A percentile compares a stretch with the other conserved stretches of the same genome.
phyloP scores from a whole-genome alignment of 2,329 filamentous ascomycete genomes.

The Alternaria viburni region DNA sequence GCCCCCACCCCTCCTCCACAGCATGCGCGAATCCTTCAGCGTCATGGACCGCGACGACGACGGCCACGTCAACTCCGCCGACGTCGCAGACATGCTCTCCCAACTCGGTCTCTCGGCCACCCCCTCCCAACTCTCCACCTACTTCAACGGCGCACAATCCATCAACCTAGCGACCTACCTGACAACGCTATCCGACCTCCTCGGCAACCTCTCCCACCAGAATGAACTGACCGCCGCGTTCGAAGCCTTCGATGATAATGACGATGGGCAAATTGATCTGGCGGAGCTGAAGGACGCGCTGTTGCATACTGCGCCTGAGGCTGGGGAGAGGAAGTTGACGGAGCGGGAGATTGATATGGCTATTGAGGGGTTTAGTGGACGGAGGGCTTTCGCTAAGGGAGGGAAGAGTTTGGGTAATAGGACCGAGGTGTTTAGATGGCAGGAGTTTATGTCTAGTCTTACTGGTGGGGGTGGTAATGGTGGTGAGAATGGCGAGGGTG shows the following conservation, averaged over 20 bases:
- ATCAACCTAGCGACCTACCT: conserved; percentile 87
- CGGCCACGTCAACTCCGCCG: conserved; percentile 79
- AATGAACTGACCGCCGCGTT: conserved; percentile 88
- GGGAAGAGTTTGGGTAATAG: conserved; percentile 55
- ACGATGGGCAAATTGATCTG: conserved; percentile 90
- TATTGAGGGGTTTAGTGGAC: conserved; percentile 83
- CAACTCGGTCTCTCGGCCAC: conserved; percentile 82
- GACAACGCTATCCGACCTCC: conserved; percentile 76
- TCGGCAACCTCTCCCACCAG: conserved; percentile 76
- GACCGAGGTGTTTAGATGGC: conserved; percentile 91
- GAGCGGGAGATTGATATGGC: conserved; percentile 79
- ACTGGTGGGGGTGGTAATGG: conserved; percentile 44
- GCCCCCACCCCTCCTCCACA: conserved; percentile 81
- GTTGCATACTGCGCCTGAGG: conserved; percentile 78
- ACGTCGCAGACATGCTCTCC: conserved; percentile 84
- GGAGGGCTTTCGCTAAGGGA: conserved; percentile 78
- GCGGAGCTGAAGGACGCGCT: conserved; percentile 82
- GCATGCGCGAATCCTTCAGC: conserved; percentile 90
- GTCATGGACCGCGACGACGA: conserved; percentile 90
- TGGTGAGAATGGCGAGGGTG: conserved; percentile 26
- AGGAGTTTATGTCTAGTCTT: conserved; percentile 77
- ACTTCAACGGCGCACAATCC: conserved; percentile 76
- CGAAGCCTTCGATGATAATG: conserved; percentile 93
- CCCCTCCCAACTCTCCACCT: conserved; percentile 73
- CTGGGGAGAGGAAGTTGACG: conserved; percentile 42